Base-by-base conservation (phyloP, 768 basidiomycete species). In the Auriculariales sp. region DNA sequence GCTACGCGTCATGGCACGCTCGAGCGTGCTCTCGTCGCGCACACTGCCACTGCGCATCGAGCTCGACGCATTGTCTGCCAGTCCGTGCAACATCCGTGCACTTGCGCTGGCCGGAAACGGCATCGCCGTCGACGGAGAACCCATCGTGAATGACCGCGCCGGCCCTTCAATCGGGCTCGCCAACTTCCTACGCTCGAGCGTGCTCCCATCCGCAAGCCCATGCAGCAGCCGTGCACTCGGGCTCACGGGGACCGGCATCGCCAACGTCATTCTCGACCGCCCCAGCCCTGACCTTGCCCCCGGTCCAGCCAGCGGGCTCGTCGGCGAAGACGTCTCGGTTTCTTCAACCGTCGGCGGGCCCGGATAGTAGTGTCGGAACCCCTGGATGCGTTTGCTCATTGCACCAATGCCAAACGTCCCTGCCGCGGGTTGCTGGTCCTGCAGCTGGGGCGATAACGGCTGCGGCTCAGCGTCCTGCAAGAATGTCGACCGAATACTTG, bases 401-500 rank as follows among this genome's bases (percentile, higher is more conserved):
- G 35, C 35, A 25, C 19, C 39, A 12, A 19, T 19, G 35, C 42
- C 25, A 27, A 44, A 7, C 42, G 27, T 5, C 44, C 50, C 12
- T 34, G 39, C 14, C 52, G 31, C 49, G n/a, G n/a, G n/a, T n/a
- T n/a, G n/a, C n/a, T n/a, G n/a, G n/a, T n/a, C n/a, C n/a, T n/a
- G n/a, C n/a, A n/a, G n/a, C n/a, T n/a, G n/a, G n/a, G n/a, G n/a
- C n/a, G n/a, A n/a, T n/a, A n/a, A n/a, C n/a, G n/a, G n/a, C 14
- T 47, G 19, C 28, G 19, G 29, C 11, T 46, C 45, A 24, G 54
- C 59, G 27, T 67, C 63, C 28, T 66, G 71, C 52, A 79, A 67
- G 64, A 86, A 94, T 0, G 88, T 88, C 3, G 88, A 83, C 53
- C 81, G 86, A 53, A 97, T 91, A 2, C 89, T 93, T 1, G 91